Evolutionary conservation across 2,329 filamentous ascomycete species (phyloP), one percentile per base, ranked within the genome.

Genomic region (Colletotrichum sp.): DNA sequence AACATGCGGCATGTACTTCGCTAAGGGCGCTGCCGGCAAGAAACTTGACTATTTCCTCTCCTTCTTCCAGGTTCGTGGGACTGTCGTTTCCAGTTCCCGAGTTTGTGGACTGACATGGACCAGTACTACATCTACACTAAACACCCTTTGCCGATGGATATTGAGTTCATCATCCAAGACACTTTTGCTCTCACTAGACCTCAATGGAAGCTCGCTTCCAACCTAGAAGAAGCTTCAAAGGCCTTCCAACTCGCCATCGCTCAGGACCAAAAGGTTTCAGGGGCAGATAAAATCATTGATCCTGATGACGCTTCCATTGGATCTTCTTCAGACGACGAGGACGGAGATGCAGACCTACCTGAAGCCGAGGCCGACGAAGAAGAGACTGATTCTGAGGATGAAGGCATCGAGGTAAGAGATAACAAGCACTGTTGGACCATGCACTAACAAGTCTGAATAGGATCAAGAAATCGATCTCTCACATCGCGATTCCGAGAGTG

Each of bases 1-100:
- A 85, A 98, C 96, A 1, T 99, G 96, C 79, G 97, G 98, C 71
- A 94, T 98, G 84, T 99, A 96, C 87, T 99, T 98, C 81, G 97
- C 97, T 84, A 94, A 96, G 80, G 97, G 98, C 9, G 93, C 94
- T 59, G 95, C 96, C 3, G 98, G 96, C 84, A 99, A 99, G 89
- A 99, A 99, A 86, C 90, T 99, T 12, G 97, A 99, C 82, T 99
- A 98, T 84, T 99, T 99, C 85, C 88, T 99, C 77, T 96, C 94
- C 0, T 99, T 99, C 85, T 95, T 99, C 81, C 96, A 98, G 88
- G 92, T 94, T 21, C 10, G 74, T 52, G 16, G n/a, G 57, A n/a
- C 30, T 68, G 28, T 34, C 30, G 15, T 18, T 28, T 49, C 30
- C 13, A 28, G 66, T 62, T 30, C 68, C 34, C 28, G 12, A 12